These are phyloP conservation scores for Xylaria telfairii DNA, from an alignment of 495 filamentous ascomycete species.

Conservation along the genomic window DNA sequence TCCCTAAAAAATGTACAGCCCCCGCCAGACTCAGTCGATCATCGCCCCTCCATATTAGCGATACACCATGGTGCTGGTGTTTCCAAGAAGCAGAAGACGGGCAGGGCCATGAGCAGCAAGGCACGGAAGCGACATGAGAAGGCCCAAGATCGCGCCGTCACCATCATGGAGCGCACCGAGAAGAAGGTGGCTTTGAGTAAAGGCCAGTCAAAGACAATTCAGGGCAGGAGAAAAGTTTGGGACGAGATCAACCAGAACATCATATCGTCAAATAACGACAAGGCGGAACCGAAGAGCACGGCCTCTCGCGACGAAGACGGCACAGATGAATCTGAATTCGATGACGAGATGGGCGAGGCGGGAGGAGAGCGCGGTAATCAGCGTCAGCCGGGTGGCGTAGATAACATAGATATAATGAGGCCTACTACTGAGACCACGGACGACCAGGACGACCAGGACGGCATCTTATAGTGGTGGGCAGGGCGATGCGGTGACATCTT, in stretches of 20 bases:
- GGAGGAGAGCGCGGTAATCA: conserved; percentile 15
- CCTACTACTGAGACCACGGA: conserved; percentile 23
- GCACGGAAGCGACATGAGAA: conserved; percentile 73
- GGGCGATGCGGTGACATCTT: neutral
- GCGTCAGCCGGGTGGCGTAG: neutral
- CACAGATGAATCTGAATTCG: conserved; percentile 39
- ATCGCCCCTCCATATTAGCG: conserved; percentile 66
- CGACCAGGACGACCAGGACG: conserved; percentile 32
- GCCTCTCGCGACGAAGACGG: conserved; percentile 21
- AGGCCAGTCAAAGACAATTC: conserved; percentile 63
- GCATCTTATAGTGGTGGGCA: conserved; percentile 29
- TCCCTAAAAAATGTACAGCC: conserved; percentile 68
- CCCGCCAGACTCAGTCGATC: conserved; percentile 55
- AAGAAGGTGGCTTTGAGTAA: conserved; percentile 73
- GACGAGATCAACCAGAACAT: conserved; percentile 63
- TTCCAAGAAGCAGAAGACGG: conserved; percentile 67
- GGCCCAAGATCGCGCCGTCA: conserved; percentile 75
- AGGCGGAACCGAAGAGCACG: conserved; percentile 2
- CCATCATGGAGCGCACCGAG: conserved; percentile 70
- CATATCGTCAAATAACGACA: conserved; percentile 22
- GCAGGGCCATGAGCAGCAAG: conserved; percentile 65
- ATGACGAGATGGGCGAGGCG: conserved; percentile 46
- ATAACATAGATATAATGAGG: neutral
- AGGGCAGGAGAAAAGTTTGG: conserved; percentile 61
- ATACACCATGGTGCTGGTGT: conserved; percentile 68